Evolutionary conservation across 192 early-diverging fungal genomes (phyloP).

Genomic region (Helicostylum pulchrum): DNA sequence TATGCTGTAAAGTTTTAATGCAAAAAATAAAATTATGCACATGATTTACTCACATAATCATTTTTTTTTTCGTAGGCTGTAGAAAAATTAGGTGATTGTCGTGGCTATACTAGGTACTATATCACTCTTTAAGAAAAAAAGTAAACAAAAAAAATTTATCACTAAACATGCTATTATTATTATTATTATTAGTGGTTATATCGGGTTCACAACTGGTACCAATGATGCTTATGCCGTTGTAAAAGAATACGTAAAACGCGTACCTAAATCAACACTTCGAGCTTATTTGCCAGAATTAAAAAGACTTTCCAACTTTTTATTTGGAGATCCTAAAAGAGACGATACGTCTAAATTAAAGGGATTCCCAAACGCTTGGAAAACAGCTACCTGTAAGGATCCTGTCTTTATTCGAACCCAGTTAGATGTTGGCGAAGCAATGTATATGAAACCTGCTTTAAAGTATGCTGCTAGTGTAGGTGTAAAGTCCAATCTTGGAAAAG

Average conservation of each 20-base stretch:
- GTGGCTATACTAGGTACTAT: conserved; percentile 29
- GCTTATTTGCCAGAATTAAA: conserved; percentile 24
- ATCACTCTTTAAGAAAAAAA: neutral
- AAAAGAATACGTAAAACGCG: conserved; percentile 20
- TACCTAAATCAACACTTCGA: conserved; percentile 12
- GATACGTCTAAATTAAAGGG: conserved; percentile 11
- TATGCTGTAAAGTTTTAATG: conserved; percentile 24
- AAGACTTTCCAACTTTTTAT: conserved; percentile 15
- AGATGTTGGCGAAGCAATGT: conserved; percentile 32
- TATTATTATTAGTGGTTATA: conserved; percentile 18
- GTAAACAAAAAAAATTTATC: neutral
- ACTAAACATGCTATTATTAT: neutral
- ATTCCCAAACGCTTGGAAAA: conserved; percentile 22
- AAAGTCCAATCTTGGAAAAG: conserved; percentile 34
- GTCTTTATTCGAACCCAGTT: conserved; percentile 33
- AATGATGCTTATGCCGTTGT: conserved; percentile 37
- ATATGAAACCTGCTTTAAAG: conserved; percentile 28
- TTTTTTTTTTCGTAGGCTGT: conserved; percentile 18
- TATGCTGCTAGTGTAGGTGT: conserved; percentile 28
- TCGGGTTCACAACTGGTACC: conserved; percentile 39
- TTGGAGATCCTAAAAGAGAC: conserved; percentile 23
- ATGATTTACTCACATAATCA: neutral
- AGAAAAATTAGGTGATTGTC: conserved; percentile 32
- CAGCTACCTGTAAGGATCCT: conserved; percentile 27
- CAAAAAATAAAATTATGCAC: neutral